Evolutionary conservation across 805 yeast genomes (phyloP).

Genomic region (Wickerhamomyces silvicola): DNA sequence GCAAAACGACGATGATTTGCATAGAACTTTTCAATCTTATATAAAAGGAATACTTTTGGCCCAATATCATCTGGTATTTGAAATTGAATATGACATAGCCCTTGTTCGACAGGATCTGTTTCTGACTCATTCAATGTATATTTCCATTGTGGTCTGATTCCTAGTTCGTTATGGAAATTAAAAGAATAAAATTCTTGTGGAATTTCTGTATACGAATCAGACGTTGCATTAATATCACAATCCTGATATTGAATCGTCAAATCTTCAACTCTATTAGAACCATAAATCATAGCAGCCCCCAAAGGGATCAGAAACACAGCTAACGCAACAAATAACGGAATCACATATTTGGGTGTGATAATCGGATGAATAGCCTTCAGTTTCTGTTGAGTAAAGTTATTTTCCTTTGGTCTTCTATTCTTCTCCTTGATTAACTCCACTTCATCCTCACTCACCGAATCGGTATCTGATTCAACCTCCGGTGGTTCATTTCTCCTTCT

Average conservation of each 20-base stretch:
- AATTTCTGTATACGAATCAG: constrained; percentile 38
- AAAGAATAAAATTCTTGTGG: constrained; percentile 50
- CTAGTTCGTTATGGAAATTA: constrained; percentile 47
- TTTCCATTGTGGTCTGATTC: constrained; percentile 60
- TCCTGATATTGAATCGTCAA: constrained; percentile 67
- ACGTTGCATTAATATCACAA: constrained; percentile 52
- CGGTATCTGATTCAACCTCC: constrained; percentile 30
- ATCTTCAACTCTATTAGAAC: constrained; percentile 67
- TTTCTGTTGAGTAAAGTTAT: constrained; percentile 67
- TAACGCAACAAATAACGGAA: constrained; percentile 68
- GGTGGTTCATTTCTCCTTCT: constrained; percentile 7
- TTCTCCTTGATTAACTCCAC: constrained; percentile 33
- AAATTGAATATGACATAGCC: constrained; percentile 68
- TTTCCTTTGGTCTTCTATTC: constrained; percentile 62
- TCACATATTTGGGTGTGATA: constrained; percentile 81
- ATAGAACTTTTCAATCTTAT: constrained; percentile 80
- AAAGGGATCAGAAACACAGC: constrained; percentile 84
- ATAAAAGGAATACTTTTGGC: constrained; percentile 71
- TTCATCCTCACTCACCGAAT: constrained; percentile 40
- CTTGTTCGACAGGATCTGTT: constrained; percentile 42
- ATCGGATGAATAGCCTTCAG: constrained; percentile 65
- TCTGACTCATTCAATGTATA: constrained; percentile 35
- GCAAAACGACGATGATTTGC: constrained; percentile 96
- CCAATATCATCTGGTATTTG: constrained; percentile 64
- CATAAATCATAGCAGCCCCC: constrained; percentile 76